These are phyloP conservation scores for Phytopythium vexans DNA, from an alignment of 352 stramenopile species.

Conservation along the genomic window DNA sequence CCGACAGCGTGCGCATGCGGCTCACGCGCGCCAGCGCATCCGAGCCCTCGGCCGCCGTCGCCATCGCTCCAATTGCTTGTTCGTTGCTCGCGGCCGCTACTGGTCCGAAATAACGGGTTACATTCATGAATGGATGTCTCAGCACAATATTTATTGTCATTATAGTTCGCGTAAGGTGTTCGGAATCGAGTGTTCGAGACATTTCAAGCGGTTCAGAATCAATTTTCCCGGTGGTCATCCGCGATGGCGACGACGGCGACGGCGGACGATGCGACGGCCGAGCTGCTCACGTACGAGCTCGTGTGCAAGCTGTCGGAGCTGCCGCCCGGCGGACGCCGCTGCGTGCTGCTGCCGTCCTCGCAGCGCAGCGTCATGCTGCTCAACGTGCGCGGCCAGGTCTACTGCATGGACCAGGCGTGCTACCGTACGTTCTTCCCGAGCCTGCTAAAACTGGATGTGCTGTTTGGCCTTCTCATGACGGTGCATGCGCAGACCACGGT, in stretches of 20 bases:
- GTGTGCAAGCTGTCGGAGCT: slow-evolving; percentile 65
- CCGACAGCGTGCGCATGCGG: slow-evolving; percentile 78
- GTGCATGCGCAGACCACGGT: slow-evolving; percentile 55
- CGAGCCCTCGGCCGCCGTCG: slow-evolving; percentile 8
- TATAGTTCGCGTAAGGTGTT: too few relatives aligned
- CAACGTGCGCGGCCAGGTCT: slow-evolving; percentile 55
- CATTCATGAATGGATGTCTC: too few relatives aligned
- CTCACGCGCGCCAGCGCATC: slow-evolving; percentile 48
- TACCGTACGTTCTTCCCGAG: slow-evolving; percentile 46
- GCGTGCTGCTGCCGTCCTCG: slow-evolving; percentile 52
- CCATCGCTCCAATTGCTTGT: not conserved
- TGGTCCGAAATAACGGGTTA: too few relatives aligned
- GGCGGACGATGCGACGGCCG: slow-evolving; percentile 12
- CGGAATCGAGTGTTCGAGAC: too few relatives aligned
- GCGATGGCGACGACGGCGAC: not conserved
- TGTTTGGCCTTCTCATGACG: not conserved
- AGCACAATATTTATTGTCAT: too few relatives aligned
- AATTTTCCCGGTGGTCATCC: not conserved
- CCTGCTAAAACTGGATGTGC: not conserved
- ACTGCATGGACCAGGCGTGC: slow-evolving; percentile 86
- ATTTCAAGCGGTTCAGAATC: too few relatives aligned
- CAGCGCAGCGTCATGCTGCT: slow-evolving; percentile 74
- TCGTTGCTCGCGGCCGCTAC: too few relatives aligned
- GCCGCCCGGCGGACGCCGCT: slow-evolving; percentile 47
- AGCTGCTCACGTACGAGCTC: slow-evolving; percentile 58